phyloP scores from a whole-genome alignment of 805 yeast species.

The Wickerhamiella brachini region DNA sequence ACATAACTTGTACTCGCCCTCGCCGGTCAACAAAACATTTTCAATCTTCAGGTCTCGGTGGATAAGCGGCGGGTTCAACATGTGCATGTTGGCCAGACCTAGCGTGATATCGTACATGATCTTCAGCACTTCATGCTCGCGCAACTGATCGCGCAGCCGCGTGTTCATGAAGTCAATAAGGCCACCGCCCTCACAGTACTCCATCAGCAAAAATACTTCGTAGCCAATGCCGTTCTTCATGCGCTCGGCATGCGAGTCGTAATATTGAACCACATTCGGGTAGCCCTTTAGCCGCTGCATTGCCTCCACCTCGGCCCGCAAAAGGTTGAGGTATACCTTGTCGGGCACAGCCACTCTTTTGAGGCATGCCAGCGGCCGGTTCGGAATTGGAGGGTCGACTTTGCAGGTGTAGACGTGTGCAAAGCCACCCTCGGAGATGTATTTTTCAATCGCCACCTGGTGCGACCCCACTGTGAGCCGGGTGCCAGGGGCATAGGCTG shows the following conservation, averaged over 20 bases:
- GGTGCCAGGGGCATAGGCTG: constrained; percentile 63
- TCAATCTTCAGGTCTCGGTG: constrained; percentile 93
- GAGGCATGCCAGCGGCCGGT: constrained; percentile 54
- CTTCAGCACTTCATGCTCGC: constrained; percentile 61
- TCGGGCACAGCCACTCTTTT: constrained; percentile 94
- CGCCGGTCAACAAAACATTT: constrained; percentile 61
- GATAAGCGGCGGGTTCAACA: constrained; percentile 47
- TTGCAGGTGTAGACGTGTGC: constrained; percentile 85
- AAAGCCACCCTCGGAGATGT: constrained; percentile 81
- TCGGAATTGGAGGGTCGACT: constrained; percentile 45
- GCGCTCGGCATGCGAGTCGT: constrained; percentile 89
- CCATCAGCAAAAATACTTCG: constrained; percentile 88
- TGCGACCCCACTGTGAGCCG: constrained; percentile 74
- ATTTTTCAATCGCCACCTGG: constrained; percentile 49
- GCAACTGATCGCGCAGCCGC: constrained; percentile 61
- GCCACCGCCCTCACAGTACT: constrained; percentile 77
- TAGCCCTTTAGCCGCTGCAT: constrained; percentile 80
- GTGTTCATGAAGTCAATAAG: constrained; percentile 80
- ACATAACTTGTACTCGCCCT: constrained; percentile 67
- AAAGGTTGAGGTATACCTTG: constrained; percentile 63
- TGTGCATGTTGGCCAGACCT: constrained; percentile 81
- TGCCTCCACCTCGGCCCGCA: constrained; percentile 93
- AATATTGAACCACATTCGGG: constrained; percentile 71
- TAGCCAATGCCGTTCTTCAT: constrained; percentile 34
- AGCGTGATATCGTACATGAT: constrained; percentile 71